phyloP scores from a whole-genome alignment of 331 rosid genomes.

The Arachis monticola region DNA sequence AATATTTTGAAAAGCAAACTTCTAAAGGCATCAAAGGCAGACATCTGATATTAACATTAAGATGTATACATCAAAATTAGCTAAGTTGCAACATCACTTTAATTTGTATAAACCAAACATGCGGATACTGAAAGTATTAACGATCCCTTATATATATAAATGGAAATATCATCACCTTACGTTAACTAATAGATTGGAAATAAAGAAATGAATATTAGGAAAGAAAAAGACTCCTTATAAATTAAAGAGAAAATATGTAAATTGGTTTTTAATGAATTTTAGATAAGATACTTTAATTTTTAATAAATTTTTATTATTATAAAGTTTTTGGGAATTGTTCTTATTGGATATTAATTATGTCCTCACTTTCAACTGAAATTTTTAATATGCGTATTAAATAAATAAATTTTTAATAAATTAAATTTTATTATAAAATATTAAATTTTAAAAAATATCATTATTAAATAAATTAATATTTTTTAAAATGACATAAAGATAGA shows the following conservation, averaged over 20 bases:
- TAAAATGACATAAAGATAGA: too few relatives aligned
- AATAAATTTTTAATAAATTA: too few relatives aligned
- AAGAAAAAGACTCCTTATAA: background rate
- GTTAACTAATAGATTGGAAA: slow-evolving; percentile 11
- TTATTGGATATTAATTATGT: too few relatives aligned
- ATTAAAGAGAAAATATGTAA: background rate
- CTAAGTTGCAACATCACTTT: slow-evolving; percentile 40
- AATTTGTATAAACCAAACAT: slow-evolving; percentile 8
- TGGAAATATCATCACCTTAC: slow-evolving; percentile 30
- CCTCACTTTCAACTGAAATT: too few relatives aligned
- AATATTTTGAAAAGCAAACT: slow-evolving; percentile 27
- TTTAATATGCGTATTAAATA: too few relatives aligned
- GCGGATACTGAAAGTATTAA: slow-evolving; percentile 28
- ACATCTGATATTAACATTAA: background rate
- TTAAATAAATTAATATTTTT: too few relatives aligned
- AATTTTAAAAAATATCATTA: too few relatives aligned
- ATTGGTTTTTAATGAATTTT: too few relatives aligned
- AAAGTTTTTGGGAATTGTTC: too few relatives aligned
- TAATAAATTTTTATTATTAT: too few relatives aligned
- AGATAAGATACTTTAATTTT: too few relatives aligned
- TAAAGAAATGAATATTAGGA: slow-evolving; percentile 8
- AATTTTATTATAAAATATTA: too few relatives aligned
- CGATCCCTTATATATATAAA: slow-evolving; percentile 30
- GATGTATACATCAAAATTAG: slow-evolving; percentile 41
- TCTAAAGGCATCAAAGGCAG: slow-evolving; percentile 34